Evolutionary conservation across 371 early-diverging fungal genomes (phyloP).

Genomic region (Mortierella sp.): DNA sequence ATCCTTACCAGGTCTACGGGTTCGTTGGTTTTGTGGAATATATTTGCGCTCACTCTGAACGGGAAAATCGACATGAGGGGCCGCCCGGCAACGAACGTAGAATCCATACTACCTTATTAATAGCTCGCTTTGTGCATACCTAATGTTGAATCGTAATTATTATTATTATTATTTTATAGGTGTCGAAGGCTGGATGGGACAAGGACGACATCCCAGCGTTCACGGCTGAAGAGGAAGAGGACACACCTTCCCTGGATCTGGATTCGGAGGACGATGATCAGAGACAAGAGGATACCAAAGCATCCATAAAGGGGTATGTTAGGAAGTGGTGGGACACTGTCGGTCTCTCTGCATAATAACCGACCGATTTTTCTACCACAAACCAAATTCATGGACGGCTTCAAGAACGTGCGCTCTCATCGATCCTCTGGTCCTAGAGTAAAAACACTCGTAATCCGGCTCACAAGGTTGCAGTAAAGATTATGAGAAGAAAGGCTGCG

Average conservation of each 20-base stretch:
- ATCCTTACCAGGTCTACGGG: background rate
- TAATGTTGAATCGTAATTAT: no score
- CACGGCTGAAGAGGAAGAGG: background rate
- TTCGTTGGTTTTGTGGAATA: background rate
- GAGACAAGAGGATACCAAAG: background rate
- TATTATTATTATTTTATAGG: conserved; percentile 4
- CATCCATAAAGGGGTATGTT: background rate
- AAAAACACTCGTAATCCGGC: conserved; percentile 1
- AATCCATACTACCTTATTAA: no score
- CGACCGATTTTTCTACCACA: background rate
- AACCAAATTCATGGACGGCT: background rate
- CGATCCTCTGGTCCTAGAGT: background rate
- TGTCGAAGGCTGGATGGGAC: background rate
- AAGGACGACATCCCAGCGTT: background rate
- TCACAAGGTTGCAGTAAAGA: background rate
- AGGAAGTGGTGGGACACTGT: background rate
- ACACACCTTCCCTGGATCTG: background rate
- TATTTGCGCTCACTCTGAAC: no score
- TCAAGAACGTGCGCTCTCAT: conserved; percentile 3
- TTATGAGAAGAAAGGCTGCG: background rate
- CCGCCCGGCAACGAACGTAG: no score
- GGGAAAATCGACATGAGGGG: no score
- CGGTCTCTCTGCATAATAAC: background rate
- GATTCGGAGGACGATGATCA: background rate
- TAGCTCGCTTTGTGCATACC: no score